These are phyloP conservation scores for Gracilaria gracilis DNA, from an alignment of 23 red algal genomes.

Conservation along the genomic window DNA sequence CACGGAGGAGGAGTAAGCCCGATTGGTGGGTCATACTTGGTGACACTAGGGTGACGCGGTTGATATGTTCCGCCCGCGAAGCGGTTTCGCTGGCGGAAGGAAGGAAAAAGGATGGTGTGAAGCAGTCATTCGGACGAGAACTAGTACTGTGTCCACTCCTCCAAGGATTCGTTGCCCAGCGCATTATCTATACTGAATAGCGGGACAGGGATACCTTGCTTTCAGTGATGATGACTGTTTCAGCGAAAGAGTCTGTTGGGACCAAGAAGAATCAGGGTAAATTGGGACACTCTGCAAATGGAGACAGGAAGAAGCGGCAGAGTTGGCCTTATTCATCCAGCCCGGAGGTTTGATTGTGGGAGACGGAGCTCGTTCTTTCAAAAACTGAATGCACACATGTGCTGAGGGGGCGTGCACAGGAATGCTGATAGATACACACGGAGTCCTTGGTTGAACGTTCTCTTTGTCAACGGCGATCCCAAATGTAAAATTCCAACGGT, in stretches of 20 bases:
- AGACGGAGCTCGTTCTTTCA: not conserved
- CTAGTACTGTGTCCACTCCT: not conserved
- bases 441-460: not conserved
- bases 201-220: conserved; percentile 8
- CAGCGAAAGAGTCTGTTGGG: not conserved
- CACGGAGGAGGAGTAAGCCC: conserved; percentile 26
- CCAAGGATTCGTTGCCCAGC: not conserved
- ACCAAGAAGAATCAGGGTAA: not conserved
- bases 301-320: not conserved
- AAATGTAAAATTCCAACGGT: not conserved
- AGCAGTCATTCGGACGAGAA: not conserved
- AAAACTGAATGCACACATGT: not conserved
- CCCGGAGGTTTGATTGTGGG: not conserved
- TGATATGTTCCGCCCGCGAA: not conserved
- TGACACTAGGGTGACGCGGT: not conserved
- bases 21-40: conserved; percentile 26
- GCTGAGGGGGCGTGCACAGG: not conserved
- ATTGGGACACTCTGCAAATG: not conserved
- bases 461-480: not conserved
- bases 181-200: conserved; percentile 1
- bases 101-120: not conserved
- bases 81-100: conserved; percentile 11
- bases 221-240: not conserved
- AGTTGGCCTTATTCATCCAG: not conserved
- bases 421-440: not conserved